These are phyloP conservation scores for Tulasnella sp. DNA, from an alignment of 768 basidiomycete genomes.

Conservation along the genomic window DNA sequence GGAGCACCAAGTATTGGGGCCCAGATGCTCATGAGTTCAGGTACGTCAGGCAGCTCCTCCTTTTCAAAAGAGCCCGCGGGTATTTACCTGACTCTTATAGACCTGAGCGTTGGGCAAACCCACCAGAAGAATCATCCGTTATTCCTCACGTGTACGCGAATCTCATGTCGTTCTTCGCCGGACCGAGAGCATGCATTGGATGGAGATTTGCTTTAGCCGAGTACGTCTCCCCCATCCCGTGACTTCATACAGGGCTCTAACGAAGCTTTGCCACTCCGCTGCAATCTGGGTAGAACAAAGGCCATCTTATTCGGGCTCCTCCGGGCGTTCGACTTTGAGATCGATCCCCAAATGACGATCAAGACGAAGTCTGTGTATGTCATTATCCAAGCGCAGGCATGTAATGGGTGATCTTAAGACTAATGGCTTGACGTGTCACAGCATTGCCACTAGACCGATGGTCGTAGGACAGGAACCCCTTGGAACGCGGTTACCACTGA, in stretches of 20 bases:
- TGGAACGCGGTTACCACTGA: background rate
- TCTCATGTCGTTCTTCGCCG: slow-evolving; percentile 16
- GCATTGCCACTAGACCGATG: slow-evolving; percentile 6
- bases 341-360: background rate
- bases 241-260: too few relatives aligned
- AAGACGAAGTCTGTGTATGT: slow-evolving; percentile 10
- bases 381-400: background rate
- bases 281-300: slow-evolving; percentile 2
- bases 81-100: background rate
- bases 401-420: background rate
- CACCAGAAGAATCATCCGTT: background rate
- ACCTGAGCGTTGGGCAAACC: slow-evolving; percentile 16
- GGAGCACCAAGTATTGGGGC: slow-evolving; percentile 22
- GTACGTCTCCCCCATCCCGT: background rate
- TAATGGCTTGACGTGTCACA: background rate
- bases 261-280: background rate
- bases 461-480: background rate
- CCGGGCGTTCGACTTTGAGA: slow-evolving; percentile 17
- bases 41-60: background rate
- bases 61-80: background rate
- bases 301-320: slow-evolving; percentile 13
- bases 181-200: slow-evolving; percentile 21
- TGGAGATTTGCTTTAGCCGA: slow-evolving; percentile 19
- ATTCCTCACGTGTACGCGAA: slow-evolving; percentile 17
- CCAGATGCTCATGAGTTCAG: slow-evolving; percentile 22